Percentiles rank a stretch among this genome's conserved stretches.
Evolutionary conservation across 495 filamentous ascomycete genomes (phyloP).

Genomic region (Tuber melanosporum): DNA sequence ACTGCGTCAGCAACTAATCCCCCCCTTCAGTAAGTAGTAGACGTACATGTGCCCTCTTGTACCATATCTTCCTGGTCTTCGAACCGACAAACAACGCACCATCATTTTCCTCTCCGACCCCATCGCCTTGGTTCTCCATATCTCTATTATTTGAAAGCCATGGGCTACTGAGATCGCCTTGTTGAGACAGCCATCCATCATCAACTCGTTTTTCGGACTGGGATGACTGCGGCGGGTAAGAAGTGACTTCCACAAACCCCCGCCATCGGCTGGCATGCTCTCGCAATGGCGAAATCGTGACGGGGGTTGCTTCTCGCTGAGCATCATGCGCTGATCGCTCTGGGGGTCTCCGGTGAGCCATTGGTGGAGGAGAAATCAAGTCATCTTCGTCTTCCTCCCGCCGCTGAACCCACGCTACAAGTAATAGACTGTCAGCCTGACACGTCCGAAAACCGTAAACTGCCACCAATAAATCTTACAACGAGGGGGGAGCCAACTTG

Average conservation of each 20-base stretch:
- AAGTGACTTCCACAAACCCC: constrained; percentile 52
- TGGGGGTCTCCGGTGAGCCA: constrained; percentile 36
- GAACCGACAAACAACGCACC: constrained; percentile 25
- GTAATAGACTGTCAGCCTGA: constrained; percentile 11
- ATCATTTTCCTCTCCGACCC: constrained; percentile 36
- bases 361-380: constrained; percentile 32
- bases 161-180: constrained; percentile 44
- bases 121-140: constrained; percentile 48
- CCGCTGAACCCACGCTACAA: constrained; percentile 39
- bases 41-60: constrained; percentile 50
- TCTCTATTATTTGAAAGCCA: constrained; percentile 52
- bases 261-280: constrained; percentile 56
- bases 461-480: constrained; percentile 37
- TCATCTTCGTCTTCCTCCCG: constrained; percentile 41
- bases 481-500: constrained; percentile 39
- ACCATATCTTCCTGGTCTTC: constrained; percentile 50
- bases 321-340: constrained; percentile 41
- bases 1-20: constrained; percentile 20
- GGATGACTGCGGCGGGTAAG: constrained; percentile 48
- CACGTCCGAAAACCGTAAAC: constrained; percentile 15
- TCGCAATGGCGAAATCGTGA: constrained; percentile 34
- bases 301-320: constrained; percentile 39
- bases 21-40: constrained; percentile 6
- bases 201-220: constrained; percentile 50
- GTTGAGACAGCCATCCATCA: constrained; percentile 54